Evolutionary conservation across 106 monocot genomes (phyloP), one percentile per base, ranked within the genome.

Genomic region (Platanthera zijinensis): DNA sequence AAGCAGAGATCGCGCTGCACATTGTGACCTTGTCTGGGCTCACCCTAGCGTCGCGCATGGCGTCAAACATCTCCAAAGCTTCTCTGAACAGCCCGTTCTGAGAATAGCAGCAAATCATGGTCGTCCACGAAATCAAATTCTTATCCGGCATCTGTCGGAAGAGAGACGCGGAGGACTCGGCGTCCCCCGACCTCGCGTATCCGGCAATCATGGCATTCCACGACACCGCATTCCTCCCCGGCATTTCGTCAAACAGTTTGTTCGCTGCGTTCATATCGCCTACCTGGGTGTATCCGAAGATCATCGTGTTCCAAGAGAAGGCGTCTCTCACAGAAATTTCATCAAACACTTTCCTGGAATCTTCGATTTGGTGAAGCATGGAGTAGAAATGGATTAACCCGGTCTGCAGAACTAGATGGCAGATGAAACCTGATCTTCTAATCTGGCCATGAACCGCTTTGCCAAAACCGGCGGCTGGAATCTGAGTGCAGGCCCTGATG

Each of bases 121-220:
- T 77, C 0, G 89, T 92, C 92, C 92, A 92, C 1, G 92, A 87
- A 32, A 89, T 52, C 62, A 86, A 63, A 75, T 89, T 82, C 84
- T 77, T 92, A 3, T 18, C 8, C 1, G 80, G 89, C 89, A 92
- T 87, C 45, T n/a, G 57, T 0, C 64, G 3, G 47, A 92, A 92
- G 15, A 89, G 51, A 48, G 25, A 82, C 10, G 71, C 64, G 9
- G 92, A 87, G 0, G 79, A 73, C 18, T 86, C 85, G 0, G 84
- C 78, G 1, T 87, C 80, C 1, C 89, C 89, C 5, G n/a, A 9
- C 78, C 74, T 87, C 7, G 84, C 87, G 39, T 80, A 84, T 45
- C 86, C 85, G 1, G 71, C 72, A 9, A 88, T 82, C 82, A 88
- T 80, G 4, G 78, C 57, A 48, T 91, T 91, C 88, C 91, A 91